These are phyloP conservation scores for Ormosia semicastrata DNA, from an alignment of 306 rosid species.

Conservation along the genomic window DNA sequence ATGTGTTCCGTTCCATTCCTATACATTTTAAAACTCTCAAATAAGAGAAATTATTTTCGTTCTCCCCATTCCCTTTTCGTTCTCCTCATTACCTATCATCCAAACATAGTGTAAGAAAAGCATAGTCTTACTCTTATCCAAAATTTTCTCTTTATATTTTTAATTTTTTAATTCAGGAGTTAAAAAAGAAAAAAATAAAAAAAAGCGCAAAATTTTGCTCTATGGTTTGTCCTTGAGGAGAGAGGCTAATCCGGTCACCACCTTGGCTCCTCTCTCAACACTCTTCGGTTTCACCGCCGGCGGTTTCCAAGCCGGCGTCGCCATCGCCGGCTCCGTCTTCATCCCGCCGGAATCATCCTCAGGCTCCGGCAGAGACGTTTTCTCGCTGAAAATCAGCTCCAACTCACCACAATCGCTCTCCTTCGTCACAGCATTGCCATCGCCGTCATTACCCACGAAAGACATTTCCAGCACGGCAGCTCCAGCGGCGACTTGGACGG, in stretches of 20 bases:
- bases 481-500: not conserved
- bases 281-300: constrained; percentile 90
- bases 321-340: not conserved
- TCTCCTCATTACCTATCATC: no score
- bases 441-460: not conserved
- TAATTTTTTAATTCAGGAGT: constrained; percentile 21
- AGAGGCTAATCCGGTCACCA: constrained; percentile 92
- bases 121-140: constrained; percentile 20
- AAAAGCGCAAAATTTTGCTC: constrained; percentile 37
- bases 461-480: not conserved
- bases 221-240: constrained; percentile 72
- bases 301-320: constrained; percentile 55
- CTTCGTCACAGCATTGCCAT: not conserved
- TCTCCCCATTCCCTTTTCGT: no score
- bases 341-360: constrained; percentile 12
- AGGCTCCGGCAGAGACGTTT: constrained; percentile 9
- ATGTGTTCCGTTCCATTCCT: no score
- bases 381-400: constrained; percentile 70
- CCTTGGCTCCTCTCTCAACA: constrained; percentile 64
- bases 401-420: constrained; percentile 65
- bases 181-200: not conserved
- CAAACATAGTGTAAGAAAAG: no score
- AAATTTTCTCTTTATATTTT: constrained; percentile 22
- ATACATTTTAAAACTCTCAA: no score
- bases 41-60: no score